phyloP scores from a whole-genome alignment of 176 grass and related monocot species.

The Chrysopogon serrulatus region DNA sequence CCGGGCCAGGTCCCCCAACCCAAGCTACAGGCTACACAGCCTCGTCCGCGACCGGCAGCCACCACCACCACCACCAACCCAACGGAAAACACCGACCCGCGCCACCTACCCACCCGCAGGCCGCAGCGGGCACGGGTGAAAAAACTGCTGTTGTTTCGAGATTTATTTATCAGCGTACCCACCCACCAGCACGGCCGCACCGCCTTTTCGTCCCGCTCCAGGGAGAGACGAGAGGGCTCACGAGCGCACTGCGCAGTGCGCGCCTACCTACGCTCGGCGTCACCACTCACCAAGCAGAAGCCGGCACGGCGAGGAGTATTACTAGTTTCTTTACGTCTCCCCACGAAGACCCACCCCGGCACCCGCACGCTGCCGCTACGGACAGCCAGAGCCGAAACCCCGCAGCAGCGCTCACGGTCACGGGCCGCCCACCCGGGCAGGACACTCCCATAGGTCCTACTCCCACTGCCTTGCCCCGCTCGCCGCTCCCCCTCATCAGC shows the following conservation, averaged over 20 bases:
- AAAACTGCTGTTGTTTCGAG: not conserved
- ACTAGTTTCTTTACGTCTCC: not conserved
- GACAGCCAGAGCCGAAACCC: constrained; percentile 13
- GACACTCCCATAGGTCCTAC: not conserved
- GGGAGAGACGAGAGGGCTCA: no score
- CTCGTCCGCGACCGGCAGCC: no score
- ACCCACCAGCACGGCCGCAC: no score
- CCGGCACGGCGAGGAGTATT: not conserved
- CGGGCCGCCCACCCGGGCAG: not conserved
- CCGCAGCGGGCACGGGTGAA: not conserved
- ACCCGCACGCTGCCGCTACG: not conserved
- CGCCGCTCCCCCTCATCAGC: not conserved
- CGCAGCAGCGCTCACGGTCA: constrained; percentile 2
- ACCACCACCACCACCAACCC: not conserved
- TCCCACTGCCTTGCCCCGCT: not conserved
- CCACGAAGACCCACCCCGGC: not conserved
- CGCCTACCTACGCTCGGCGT: no score
- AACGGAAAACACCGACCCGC: not conserved
- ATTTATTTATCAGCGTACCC: not conserved
- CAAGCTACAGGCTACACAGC: not conserved
- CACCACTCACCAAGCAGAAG: no score
- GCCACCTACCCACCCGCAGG: not conserved
- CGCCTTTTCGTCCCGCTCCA: not conserved
- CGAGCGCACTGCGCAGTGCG: no score
- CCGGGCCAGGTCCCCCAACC: not conserved